phyloP scores from a whole-genome alignment of 2,329 filamentous ascomycete species.

The Coleophoma crateriformis region DNA sequence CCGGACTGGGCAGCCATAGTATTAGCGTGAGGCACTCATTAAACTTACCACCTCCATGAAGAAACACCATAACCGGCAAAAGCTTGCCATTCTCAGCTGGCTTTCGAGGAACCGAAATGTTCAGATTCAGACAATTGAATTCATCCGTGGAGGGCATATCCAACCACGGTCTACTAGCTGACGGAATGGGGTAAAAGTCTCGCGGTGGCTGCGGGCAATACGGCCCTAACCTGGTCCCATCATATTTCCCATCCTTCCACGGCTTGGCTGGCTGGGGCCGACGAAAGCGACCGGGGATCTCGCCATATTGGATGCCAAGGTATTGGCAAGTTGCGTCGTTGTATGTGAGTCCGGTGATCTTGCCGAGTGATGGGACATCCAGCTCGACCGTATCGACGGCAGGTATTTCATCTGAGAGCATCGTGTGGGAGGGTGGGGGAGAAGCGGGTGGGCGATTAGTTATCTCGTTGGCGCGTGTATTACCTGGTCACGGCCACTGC shows the following conservation, averaged over 20 bases:
- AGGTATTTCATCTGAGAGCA: background rate
- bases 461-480: too few species aligned
- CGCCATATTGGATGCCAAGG: constrained; percentile 1
- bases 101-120: background rate
- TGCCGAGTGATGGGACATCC: too few species aligned
- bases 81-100: background rate
- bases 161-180: background rate
- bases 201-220: background rate
- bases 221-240: background rate
- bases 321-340: background rate
- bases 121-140: constrained; percentile 1
- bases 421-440: background rate
- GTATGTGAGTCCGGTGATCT: background rate
- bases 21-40: too few species aligned
- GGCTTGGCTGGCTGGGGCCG: too few species aligned
- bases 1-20: too few species aligned
- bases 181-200: background rate
- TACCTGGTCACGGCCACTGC: too few species aligned
- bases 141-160: background rate
- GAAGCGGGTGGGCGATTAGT: too few species aligned
- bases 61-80: background rate
- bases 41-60: background rate
- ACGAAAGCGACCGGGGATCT: background rate
- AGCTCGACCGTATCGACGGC: background rate
- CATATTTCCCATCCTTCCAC: background rate